Conservation (phyloP, 2,329 filamentous ascomycete species). For the Ophiostoma angusticollis region DNA sequence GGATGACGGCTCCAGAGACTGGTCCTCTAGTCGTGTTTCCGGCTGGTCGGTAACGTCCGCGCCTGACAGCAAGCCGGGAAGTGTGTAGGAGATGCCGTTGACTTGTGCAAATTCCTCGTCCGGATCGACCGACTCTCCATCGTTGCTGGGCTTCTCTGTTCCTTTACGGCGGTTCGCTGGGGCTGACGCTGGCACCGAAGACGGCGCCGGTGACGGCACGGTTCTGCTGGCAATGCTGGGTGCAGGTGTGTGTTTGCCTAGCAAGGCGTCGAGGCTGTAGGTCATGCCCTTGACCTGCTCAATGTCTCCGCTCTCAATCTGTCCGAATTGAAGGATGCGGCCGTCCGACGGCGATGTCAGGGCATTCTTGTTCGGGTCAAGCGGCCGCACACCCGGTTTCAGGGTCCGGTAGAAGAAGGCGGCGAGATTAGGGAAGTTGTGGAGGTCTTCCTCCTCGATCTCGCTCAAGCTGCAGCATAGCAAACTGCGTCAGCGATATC, state of each 20-base stretch:
- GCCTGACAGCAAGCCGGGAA: constrained; percentile 81
- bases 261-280: constrained; percentile 84
- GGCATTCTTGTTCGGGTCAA: constrained; percentile 69
- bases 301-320: constrained; percentile 84
- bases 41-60: constrained; percentile 29
- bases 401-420: constrained; percentile 95
- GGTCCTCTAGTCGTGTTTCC: constrained; percentile 50
- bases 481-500: background rate
- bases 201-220: background rate
- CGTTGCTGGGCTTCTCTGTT: constrained; percentile 23
- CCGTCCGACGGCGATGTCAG: constrained; percentile 84
- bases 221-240: constrained; percentile 34
- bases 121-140: constrained; percentile 57
- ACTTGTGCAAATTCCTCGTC: constrained; percentile 89
- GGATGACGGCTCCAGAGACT: constrained; percentile 53
- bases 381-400: constrained; percentile 74
- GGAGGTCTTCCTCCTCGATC: constrained; percentile 77
- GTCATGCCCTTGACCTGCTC: constrained; percentile 99
- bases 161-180: background rate
- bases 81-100: constrained; percentile 88
- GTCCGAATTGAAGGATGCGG: constrained; percentile 79
- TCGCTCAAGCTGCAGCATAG: constrained; percentile 54
- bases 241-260: constrained; percentile 53
- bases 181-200: background rate
- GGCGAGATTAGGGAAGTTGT: constrained; percentile 81